phyloP scores from a whole-genome alignment of 768 basidiomycete species.

The Panus rudis region DNA sequence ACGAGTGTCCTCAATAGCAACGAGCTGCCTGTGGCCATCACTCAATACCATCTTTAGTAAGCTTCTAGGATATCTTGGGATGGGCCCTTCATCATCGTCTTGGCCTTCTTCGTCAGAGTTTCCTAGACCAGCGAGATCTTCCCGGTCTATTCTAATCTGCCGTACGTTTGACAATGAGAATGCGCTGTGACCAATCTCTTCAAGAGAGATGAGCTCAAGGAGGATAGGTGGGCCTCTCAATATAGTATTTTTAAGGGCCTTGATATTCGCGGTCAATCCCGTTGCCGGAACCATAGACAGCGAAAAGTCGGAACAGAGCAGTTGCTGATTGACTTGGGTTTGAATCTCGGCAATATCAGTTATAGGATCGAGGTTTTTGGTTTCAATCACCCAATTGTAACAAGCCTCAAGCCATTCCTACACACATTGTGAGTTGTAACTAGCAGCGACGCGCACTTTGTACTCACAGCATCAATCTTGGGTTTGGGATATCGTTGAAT shows the following conservation, averaged over 20 bases:
- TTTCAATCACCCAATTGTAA: conserved; percentile 51
- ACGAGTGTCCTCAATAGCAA: conserved; percentile 72
- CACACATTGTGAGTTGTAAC: too few species aligned
- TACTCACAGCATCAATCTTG: too few species aligned
- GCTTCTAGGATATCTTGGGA: conserved; percentile 75
- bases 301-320: conserved; percentile 62
- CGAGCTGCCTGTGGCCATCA: conserved; percentile 65
- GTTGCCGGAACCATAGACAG: conserved; percentile 70
- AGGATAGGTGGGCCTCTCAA: conserved; percentile 46
- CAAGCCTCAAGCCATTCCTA: conserved; percentile 78
- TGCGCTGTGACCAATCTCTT: conserved; percentile 80
- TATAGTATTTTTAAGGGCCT: conserved; percentile 29
- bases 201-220: conserved; percentile 72
- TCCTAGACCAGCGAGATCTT: conserved; percentile 30
- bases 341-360: conserved; percentile 46
- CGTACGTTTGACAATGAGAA: conserved; percentile 63
- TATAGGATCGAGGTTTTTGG: conserved; percentile 39
- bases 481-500: too few species aligned
- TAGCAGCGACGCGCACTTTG: too few species aligned
- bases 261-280: conserved; percentile 49
- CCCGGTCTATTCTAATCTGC: not conserved
- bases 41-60: conserved; percentile 73
- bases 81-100: conserved; percentile 59
- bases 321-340: conserved; percentile 51
- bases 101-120: conserved; percentile 47